These are phyloP conservation scores for Houttuynia cordata DNA, from an alignment of 164 flowering plant species.

Conservation along the genomic window DNA sequence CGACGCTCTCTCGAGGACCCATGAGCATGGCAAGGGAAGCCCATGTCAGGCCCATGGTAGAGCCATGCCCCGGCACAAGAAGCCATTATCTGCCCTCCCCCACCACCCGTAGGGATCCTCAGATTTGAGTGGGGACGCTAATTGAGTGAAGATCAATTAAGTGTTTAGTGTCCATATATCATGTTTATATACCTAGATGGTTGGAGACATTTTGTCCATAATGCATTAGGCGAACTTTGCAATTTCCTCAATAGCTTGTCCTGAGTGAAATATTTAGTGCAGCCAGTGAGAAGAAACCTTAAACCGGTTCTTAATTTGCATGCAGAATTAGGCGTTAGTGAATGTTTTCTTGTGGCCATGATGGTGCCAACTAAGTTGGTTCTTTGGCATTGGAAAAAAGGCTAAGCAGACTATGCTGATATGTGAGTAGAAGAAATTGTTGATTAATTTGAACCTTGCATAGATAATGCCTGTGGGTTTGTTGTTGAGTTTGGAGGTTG, in stretches of 20 bases:
- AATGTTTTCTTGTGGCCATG: no score
- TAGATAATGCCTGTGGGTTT: no score
- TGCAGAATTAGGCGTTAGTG: no score
- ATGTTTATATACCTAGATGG: not conserved
- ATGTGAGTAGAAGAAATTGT: no score
- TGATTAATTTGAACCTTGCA: no score
- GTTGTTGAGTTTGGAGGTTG: no score
- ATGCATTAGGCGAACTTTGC: not conserved
- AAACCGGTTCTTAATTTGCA: no score
- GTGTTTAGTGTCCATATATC: not conserved
- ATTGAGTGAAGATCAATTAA: no score
- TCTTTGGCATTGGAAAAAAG: no score
- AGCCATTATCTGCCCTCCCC: not conserved
- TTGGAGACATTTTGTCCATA: not conserved
- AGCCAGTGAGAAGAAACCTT: not conserved
- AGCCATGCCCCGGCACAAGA: not conserved
- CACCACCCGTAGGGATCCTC: not conserved
- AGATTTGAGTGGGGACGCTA: not conserved
- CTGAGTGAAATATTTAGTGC: not conserved
- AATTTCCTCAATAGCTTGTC: not conserved
- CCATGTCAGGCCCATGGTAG: not conserved
- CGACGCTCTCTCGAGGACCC: not conserved
- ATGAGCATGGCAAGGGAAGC: not conserved
- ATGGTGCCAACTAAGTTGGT: no score
- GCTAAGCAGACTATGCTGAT: no score